Conservation (phyloP, 2,329 filamentous ascomycete species). For the Colletotrichum graminicola region DNA sequence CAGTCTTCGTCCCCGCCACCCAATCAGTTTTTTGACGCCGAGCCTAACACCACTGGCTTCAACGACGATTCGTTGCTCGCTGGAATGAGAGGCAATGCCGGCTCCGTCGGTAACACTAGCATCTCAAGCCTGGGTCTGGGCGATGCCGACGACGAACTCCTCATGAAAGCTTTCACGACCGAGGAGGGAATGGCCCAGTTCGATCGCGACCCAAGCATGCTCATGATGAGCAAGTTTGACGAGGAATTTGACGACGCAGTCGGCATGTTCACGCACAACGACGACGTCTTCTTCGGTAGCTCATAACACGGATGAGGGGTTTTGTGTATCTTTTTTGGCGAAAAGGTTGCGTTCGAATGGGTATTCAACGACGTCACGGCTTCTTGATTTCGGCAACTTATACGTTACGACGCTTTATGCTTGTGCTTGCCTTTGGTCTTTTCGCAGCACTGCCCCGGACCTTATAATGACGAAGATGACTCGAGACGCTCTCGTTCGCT, state of each 20-base stretch:
- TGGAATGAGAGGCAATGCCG: slow-evolving; percentile 43
- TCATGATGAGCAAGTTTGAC: slow-evolving; percentile 66
- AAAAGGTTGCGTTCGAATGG: slow-evolving; percentile 13
- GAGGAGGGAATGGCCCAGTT: slow-evolving; percentile 58
- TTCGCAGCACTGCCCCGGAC: slow-evolving; percentile 18
- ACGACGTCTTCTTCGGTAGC: slow-evolving; percentile 66
- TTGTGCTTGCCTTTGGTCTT: slow-evolving; percentile 20
- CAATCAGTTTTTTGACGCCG: slow-evolving; percentile 61
- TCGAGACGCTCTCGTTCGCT: slow-evolving; percentile 26
- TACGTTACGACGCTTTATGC: slow-evolving; percentile 38
- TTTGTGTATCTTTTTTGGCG: neutral
- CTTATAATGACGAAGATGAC: slow-evolving; percentile 37
- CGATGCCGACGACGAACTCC: slow-evolving; percentile 60
- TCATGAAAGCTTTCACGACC: slow-evolving; percentile 58
- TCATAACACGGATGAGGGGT: slow-evolving; percentile 42
- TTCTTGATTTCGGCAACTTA: slow-evolving; percentile 21
- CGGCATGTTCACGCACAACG: slow-evolving; percentile 64
- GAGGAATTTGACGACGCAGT: slow-evolving; percentile 64
- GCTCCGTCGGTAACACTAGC: slow-evolving; percentile 32
- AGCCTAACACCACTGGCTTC: slow-evolving; percentile 52
- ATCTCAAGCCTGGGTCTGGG: slow-evolving; percentile 48
- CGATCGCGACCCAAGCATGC: slow-evolving; percentile 61
- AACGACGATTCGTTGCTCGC: slow-evolving; percentile 49
- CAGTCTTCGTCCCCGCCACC: slow-evolving; percentile 69
- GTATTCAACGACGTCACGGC: slow-evolving; percentile 28